These are phyloP conservation scores for Didymellaceae sp. DNA, from an alignment of 2,329 filamentous ascomycete species.

Conservation along the genomic window DNA sequence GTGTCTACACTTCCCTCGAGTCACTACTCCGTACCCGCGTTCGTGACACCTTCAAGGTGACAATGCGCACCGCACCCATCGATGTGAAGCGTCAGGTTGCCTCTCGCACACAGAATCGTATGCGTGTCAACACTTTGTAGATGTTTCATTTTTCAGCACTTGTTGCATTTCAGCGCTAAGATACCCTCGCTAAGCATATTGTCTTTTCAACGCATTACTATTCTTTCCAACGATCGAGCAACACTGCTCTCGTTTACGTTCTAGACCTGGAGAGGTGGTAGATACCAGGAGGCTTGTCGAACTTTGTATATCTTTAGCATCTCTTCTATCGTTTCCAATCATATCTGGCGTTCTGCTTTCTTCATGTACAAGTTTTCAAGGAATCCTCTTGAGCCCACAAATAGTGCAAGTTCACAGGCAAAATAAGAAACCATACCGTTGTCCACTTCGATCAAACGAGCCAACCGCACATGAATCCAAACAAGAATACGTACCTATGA, in stretches of 20 bases:
- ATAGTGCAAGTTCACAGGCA: too few relatives aligned
- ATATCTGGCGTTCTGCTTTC: neutral
- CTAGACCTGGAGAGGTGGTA: neutral
- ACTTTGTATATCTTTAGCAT: neutral
- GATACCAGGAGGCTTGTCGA: neutral
- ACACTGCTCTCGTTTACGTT: conserved; percentile 6
- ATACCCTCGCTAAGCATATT: conserved; percentile 14
- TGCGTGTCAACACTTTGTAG: conserved; percentile 40
- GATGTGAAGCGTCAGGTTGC: conserved; percentile 45
- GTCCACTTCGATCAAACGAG: too few relatives aligned
- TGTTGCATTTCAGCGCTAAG: conserved; percentile 16
- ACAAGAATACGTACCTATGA: too few relatives aligned
- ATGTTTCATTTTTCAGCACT: neutral
- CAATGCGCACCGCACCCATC: conserved; percentile 44
- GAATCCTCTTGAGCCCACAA: too few relatives aligned
- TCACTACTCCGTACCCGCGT: conserved; percentile 43
- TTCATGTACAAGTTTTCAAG: too few relatives aligned
- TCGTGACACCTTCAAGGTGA: conserved; percentile 47
- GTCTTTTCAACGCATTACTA: neutral
- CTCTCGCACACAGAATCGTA: conserved; percentile 35
- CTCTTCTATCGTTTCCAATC: neutral
- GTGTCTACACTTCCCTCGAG: conserved; percentile 42
- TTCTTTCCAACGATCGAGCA: conserved; percentile 5
- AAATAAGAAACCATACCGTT: too few relatives aligned
- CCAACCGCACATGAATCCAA: too few relatives aligned